phyloP scores from a whole-genome alignment of 2,329 filamentous ascomycete species.

The Sodiomyces alkalinus region DNA sequence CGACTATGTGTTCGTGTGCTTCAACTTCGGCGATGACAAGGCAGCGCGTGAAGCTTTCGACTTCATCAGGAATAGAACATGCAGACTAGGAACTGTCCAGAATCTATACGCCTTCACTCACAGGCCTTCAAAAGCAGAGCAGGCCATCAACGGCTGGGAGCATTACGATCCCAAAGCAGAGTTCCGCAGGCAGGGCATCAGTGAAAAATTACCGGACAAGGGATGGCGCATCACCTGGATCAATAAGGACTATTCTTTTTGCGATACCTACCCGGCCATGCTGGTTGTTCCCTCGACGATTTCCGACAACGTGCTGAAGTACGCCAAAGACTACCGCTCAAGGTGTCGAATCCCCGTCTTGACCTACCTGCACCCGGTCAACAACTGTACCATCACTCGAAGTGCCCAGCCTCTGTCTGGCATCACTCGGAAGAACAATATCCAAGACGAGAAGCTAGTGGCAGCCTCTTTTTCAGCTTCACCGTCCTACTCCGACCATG shows the following conservation, averaged over 20 bases:
- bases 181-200: conserved; percentile 77
- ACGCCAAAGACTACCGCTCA: conserved; percentile 80
- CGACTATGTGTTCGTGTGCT: conserved; percentile 87
- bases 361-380: conserved; percentile 89
- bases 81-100: conserved; percentile 68
- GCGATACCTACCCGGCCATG: conserved; percentile 77
- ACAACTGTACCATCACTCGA: conserved; percentile 91
- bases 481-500: conserved; percentile 9
- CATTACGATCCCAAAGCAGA: conserved; percentile 77
- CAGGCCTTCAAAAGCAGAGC: conserved; percentile 57
- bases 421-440: conserved; percentile 72
- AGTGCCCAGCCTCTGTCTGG: conserved; percentile 87
- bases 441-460: conserved; percentile 89
- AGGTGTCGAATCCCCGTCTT: conserved; percentile 76
- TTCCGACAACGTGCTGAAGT: conserved; percentile 94
- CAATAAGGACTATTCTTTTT: conserved; percentile 82
- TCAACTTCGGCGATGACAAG: conserved; percentile 66
- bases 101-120: conserved; percentile 87
- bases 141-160: conserved; percentile 62
- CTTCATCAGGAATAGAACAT: conserved; percentile 66
- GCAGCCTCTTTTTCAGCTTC: conserved; percentile 81
- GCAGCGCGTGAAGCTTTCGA: conserved; percentile 77
- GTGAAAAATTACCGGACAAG: conserved; percentile 58
- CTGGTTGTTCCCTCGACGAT: conserved; percentile 77
- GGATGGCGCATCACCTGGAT: conserved; percentile 86